Evolutionary conservation across 176 grass and related monocot species (phyloP).

Genomic region (Urochloa ruziziensis): DNA sequence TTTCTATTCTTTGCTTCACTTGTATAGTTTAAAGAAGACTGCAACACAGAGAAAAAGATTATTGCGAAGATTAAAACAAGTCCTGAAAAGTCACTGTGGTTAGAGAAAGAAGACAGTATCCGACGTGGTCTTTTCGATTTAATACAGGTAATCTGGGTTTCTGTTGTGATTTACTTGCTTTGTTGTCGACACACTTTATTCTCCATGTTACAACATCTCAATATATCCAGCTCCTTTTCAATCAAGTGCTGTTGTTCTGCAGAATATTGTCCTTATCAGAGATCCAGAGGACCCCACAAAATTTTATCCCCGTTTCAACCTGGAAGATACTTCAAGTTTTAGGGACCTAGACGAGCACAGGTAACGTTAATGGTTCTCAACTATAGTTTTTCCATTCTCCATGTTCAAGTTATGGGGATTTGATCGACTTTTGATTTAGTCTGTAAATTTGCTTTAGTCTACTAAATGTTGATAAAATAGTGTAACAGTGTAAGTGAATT

Average conservation of each 20-base stretch:
- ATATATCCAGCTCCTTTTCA: not conserved
- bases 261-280: conserved; percentile 98
- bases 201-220: not conserved
- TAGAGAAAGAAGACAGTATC: conserved; percentile 84
- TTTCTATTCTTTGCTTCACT: conserved; percentile 11
- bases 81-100: conserved; percentile 80
- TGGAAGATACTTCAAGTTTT: conserved; percentile 94
- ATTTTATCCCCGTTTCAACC: conserved; percentile 97
- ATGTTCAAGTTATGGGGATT: conserved; percentile 4
- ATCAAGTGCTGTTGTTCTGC: conserved; percentile 22
- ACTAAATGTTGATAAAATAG: conserved; percentile 10
- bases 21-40: conserved; percentile 97
- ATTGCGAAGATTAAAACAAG: conserved; percentile 74
- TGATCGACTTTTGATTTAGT: not conserved
- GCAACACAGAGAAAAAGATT: conserved; percentile 98
- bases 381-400: not conserved
- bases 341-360: conserved; percentile 90
- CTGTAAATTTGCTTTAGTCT: conserved; percentile 18
- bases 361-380: conserved; percentile 39
- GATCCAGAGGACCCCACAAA: conserved; percentile 82
- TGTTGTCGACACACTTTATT: not conserved
- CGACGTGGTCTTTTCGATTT: conserved; percentile 72
- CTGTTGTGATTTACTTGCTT: conserved; percentile 13
- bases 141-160: conserved; percentile 64
- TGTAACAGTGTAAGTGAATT: not conserved